phyloP scores from a whole-genome alignment of 78 protist species.

The Dictyostelium capitatum region DNA sequence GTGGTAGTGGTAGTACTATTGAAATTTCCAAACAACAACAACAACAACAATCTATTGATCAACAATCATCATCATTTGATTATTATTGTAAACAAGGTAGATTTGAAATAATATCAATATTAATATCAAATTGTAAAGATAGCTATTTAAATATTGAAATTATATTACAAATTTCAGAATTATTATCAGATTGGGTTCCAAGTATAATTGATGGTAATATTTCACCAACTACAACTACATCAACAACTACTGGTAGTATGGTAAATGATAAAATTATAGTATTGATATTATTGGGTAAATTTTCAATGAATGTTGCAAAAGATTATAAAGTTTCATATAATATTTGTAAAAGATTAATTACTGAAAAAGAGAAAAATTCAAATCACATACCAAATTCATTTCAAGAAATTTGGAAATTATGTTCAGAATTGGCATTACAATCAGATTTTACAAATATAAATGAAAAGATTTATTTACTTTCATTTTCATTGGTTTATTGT shows the following conservation, averaged over 20 bases:
- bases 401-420: conserved; percentile 42
- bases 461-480: neutral
- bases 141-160: conserved; percentile 27
- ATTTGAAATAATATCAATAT: conserved; percentile 46
- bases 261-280: conserved; percentile 18
- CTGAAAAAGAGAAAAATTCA: neutral
- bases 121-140: neutral
- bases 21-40: neutral
- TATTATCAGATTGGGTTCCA: conserved; percentile 44
- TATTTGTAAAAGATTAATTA: conserved; percentile 32
- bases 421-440: conserved; percentile 8
- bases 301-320: neutral
- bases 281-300: neutral
- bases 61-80: neutral
- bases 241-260: too few relatives aligned
- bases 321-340: conserved; percentile 21
- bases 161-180: neutral
- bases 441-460: neutral
- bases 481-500: conserved; percentile 26
- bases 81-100: conserved; percentile 35
- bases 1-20: too few relatives aligned
- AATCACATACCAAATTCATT: conserved; percentile 26
- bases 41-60: neutral
- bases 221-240: neutral
- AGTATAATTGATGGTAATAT: neutral